Evolutionary conservation across 768 basidiomycete species (phyloP).

Genomic region (Filobasidium floriforme): DNA sequence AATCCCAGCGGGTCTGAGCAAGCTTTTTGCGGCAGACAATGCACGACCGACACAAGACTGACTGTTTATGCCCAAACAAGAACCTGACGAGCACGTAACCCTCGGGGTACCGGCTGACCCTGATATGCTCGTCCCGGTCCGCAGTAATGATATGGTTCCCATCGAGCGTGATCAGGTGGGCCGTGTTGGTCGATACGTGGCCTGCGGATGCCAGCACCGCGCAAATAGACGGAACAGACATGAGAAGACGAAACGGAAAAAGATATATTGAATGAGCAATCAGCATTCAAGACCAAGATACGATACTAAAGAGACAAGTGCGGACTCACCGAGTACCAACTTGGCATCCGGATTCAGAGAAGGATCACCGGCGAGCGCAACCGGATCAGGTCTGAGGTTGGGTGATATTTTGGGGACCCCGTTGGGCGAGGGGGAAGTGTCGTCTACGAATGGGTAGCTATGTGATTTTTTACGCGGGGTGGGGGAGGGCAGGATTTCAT

Average conservation of each 20-base stretch:
- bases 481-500: background rate
- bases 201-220: constrained; percentile 48
- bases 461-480: background rate
- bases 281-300: background rate
- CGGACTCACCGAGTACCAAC: constrained; percentile 29
- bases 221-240: too few species aligned
- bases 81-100: constrained; percentile 79
- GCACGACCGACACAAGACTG: constrained; percentile 29
- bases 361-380: constrained; percentile 35
- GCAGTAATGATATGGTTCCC: constrained; percentile 71
- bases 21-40: background rate
- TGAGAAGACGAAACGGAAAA: too few species aligned
- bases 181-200: constrained; percentile 77
- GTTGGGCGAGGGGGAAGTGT: constrained; percentile 46
- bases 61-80: constrained; percentile 79
- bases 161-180: constrained; percentile 60
- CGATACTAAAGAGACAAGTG: constrained; percentile 5
- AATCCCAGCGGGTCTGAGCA: background rate
- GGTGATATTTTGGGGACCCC: constrained; percentile 21
- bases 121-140: constrained; percentile 91
- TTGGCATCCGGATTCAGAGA: constrained; percentile 43
- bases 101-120: constrained; percentile 80
- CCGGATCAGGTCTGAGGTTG: constrained; percentile 27
- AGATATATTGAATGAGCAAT: background rate
- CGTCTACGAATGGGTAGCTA: constrained; percentile 53